Evolutionary conservation across 1,139 yeast genomes (phyloP), one percentile per base, ranked within the genome.

Genomic region (Wickerhamomyces sp.): DNA sequence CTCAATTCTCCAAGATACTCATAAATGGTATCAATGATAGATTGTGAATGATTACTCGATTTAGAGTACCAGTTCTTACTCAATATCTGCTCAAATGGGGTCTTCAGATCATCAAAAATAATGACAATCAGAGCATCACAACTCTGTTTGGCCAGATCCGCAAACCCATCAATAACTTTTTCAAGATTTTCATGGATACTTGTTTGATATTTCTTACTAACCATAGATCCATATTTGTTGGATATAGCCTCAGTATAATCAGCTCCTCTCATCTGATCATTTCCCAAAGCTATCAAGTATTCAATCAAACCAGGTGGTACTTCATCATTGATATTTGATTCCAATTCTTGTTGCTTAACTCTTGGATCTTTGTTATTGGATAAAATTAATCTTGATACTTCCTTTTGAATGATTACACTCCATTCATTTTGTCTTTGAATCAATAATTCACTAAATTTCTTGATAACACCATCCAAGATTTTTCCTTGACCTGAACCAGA

Each of bases 231-330:
- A 61, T 85, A 82, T 46, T 75, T 78, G 14, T 81, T 79, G 27
- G 84, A 73, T 45, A 89, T 81, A 38, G 85, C 86, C 49, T 87
- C 95, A 31, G 86, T 80, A 51, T 86, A 78, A 52, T 86, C 82
- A 27, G 93, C 95, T 23, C 91, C 86, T 55, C 86, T 81, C 66
- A 89, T 85, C 63, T 89, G 96, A 63, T 86, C 94, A 50, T 90
- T 90, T 3, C 94, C 94, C 34, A 88, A 73, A 0, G 96, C 96
- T 30, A 87, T 77, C 46, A 87, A 69, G 62, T 90, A 90, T 59
- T 90, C 96, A 37, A 85, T 73, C 40, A 89, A 69, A 2, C 96
- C 95, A 32, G 87, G 91, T 36, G 83, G 81, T 1, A 88, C 81
- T 38, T 38, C 35, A 10, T 38, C 40, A 6, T 18, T 40, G 44